Base-by-base conservation (phyloP, 2,329 filamentous ascomycete species). In the Nemania sp. region DNA sequence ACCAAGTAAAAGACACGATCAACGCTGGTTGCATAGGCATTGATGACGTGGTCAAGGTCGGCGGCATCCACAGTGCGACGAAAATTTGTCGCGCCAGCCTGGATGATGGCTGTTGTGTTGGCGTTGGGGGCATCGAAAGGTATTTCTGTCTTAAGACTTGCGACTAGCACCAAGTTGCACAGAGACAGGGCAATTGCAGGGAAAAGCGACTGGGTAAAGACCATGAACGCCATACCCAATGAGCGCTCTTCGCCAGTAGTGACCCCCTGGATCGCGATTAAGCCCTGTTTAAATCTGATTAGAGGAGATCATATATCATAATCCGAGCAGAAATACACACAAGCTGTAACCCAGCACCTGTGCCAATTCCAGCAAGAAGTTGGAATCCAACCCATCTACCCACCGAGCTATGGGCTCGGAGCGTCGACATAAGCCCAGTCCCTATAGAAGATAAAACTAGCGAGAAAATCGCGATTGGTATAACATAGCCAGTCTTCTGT, bases 51-150 rank as follows among this genome's bases (percentile, higher is more conserved):
- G 0, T 71, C 65, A 0, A 85, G 65, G 41, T 80, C 73, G 1
- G 67, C 66, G 1, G 70, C 26, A 1, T 72, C 49, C 0, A 85
- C 76, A 24, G 80, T 69, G 0, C 67, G 63, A 13, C 78, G 74
- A 45, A 85, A 79, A 0, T 73, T 78, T 0, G 80, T 81, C 2
- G 82, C 83, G 3, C 84, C 84, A 1, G 83, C 83, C 4, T 69
- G 60, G 20, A 85, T 77, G 1, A 85, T 74, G 0, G 71, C 66
- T 6, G 74, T 52, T 0, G 79, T 66, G 52, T 79, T 68, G 61
- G 80, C 69, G 51, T 67, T 22, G 61, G 79, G 75, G 7, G 77
- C 79, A 45, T 77, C 76, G 20, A 61, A 24, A 0, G 63, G 45
- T 0, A 85, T 70, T 41, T 77, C 74, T 0, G 73, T 47, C 10